Percentiles rank a stretch among this genome's conserved stretches.
phyloP scores from a whole-genome alignment of 2,329 filamentous ascomycete genomes.

The Pestalotiopsis sp. region DNA sequence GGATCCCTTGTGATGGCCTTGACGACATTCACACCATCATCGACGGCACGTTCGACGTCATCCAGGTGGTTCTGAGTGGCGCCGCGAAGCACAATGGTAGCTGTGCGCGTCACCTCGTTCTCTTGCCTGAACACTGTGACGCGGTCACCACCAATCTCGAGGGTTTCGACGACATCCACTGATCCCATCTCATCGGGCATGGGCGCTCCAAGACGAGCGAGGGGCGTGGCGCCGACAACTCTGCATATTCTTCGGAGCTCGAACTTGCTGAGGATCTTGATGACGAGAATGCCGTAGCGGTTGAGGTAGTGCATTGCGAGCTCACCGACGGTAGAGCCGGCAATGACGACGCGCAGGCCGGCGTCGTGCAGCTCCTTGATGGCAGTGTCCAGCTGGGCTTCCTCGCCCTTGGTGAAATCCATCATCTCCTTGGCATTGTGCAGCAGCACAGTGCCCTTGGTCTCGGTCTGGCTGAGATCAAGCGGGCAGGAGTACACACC shows the following conservation, averaged over 20 bases:
- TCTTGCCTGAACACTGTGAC: slow-evolving; percentile 99
- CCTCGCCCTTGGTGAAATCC: slow-evolving; percentile 96
- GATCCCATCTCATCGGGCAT: slow-evolving; percentile 99
- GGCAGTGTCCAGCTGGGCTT: slow-evolving; percentile 81
- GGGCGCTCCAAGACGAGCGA: slow-evolving; percentile 90
- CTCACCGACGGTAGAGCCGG: slow-evolving; percentile 91
- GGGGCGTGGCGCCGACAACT: slow-evolving; percentile 93
- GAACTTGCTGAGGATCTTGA: slow-evolving; percentile 98
- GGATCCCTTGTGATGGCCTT: slow-evolving; percentile 97
- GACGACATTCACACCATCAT: slow-evolving; percentile 97
- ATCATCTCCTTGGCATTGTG: slow-evolving; percentile 99
- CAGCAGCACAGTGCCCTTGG: slow-evolving; percentile 94
- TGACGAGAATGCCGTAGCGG: slow-evolving; percentile 91
- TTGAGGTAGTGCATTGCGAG: slow-evolving; percentile 97
- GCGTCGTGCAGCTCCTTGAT: slow-evolving; percentile 97
- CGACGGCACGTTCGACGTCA: slow-evolving; percentile 93
- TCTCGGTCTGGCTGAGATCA: slow-evolving; percentile 95
- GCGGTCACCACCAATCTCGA: slow-evolving; percentile 96
- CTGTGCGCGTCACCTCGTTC: slow-evolving; percentile 85
- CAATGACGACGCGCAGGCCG: slow-evolving; percentile 86
- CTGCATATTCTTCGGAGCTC: slow-evolving; percentile 93
- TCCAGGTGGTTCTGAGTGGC: slow-evolving; percentile 98
- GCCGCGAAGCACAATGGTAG: slow-evolving; percentile 89
- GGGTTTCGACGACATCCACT: slow-evolving; percentile 92
- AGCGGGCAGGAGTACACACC: slow-evolving; percentile 96